Base-by-base conservation (phyloP, 257 asterid species). In the Perilla frutescens region DNA sequence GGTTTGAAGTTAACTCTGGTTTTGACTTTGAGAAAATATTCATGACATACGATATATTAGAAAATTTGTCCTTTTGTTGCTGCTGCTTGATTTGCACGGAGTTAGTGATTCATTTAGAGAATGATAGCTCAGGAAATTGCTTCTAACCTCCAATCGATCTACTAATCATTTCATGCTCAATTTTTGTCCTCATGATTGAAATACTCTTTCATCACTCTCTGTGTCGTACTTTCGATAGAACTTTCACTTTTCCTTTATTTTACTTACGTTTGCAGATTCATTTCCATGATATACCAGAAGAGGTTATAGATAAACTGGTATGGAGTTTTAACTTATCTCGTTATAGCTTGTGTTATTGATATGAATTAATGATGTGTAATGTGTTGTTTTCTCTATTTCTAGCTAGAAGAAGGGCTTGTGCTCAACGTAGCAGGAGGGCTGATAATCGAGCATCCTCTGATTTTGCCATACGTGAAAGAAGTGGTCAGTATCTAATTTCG, bases 361-460 rank as follows among this genome's bases (percentile, higher is more conserved):
- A 70, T 9, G 56, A 40, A 45, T 8, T 49, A 66, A 72, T n/a
- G 60, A 36, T 8, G 40, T 26, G 9, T 41, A 49, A 32, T 32
- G 26, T 55, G 32, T 31, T 48, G 58, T 78, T 39, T 61, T 68
- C 9, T 71, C 54, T 48, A 60, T 71, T 41, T 66, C 45, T 84
- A 93, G 97, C 87, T 94, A 36, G 90, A 90, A 79, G 97, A 91
- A 79, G 97, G 96, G 48, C 72, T 20, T 26, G 96, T 94, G 79
- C 89, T 91, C 48, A 74, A 90, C 80, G 99, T 92, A 31, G 99
- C 99, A 26, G 99, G 99, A 66, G 99, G 91, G 50, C 85, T 94
- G 53, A 92, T 94, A 58, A 89, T 94, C 11, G 99, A 94, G 77
- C 96, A 94, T 80, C 96, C 98, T 72, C 82, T 91, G 68, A 75